Base-by-base conservation (phyloP, 371 early-diverging fungal species). In the Mucor mucedo region DNA sequence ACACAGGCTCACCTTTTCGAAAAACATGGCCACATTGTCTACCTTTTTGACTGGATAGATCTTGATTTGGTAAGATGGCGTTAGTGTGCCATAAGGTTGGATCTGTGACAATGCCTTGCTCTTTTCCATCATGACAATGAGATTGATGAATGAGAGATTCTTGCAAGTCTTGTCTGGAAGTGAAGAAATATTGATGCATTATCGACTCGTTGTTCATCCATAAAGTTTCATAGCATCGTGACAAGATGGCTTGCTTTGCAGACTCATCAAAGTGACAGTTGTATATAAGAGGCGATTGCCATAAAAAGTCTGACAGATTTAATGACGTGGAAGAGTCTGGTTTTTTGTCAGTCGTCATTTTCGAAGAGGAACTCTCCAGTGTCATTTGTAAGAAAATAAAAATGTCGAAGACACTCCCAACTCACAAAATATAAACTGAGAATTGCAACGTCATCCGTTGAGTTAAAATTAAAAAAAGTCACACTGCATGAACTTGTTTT, bases 21-120 rank as follows among this genome's bases (percentile, higher is more conserved):
- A 95, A 94, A 2, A 95, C 91, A 65, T 92, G 91, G 29, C 94
- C 93, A 71, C 94, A 94, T 16, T 90, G 86, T 63, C 88, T 80
- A 27, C 92, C 91, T 42, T 87, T 75, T 55, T 85, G 80, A 53
- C 83, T 83, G 5, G 78, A 70, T 29, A 76, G 56, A 58, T 82
- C 71, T 54, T 66, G 62, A 16, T 60, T 39, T 8, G 77, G 68
- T n/a, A 76, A 52, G 42, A 76, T 60, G 48, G 58, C 69, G 55
- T 79, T 76, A 2, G 73, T 60, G 45, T 79, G 78, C 75, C 75
- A 80, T 44, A 71, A 52, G 8, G 41, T 68, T 52, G 72, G 67
- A 65, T 75, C 68, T 35, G 39, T 59, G 8, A 68, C 44, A 41
- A 57, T 52, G 54, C 54, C 40, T 45, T 54, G 58, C 48, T 69